A percentile compares a stretch with the other conserved stretches of the same genome.
phyloP scores from a whole-genome alignment of 164 flowering plant genomes.

The Amborella trichopoda region DNA sequence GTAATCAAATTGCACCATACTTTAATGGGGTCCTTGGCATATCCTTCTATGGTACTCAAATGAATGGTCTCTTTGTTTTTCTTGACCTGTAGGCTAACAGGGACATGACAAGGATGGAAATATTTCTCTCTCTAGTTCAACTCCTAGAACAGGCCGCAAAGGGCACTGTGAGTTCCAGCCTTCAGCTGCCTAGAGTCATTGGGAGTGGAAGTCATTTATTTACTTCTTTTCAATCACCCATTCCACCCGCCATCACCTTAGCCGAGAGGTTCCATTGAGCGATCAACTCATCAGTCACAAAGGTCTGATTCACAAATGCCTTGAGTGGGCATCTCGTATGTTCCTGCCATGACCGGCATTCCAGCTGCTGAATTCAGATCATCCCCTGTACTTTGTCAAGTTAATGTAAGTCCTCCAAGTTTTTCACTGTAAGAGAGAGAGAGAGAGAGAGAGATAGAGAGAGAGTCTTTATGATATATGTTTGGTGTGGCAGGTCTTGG shows the following conservation, averaged over 20 bases:
- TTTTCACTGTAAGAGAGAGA: too few species aligned
- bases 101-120: slow-evolving; percentile 53
- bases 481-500: too few species aligned
- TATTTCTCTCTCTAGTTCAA: slow-evolving; percentile 55
- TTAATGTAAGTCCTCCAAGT: too few species aligned
- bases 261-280: slow-evolving; percentile 16
- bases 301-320: slow-evolving; percentile 11
- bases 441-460: too few species aligned
- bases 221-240: slow-evolving; percentile 26
- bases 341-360: slow-evolving; percentile 21
- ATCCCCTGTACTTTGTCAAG: too few species aligned
- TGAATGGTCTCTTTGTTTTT: not conserved
- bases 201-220: slow-evolving; percentile 16
- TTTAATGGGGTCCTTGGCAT: not conserved
- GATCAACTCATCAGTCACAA: too few species aligned
- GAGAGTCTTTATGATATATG: too few species aligned
- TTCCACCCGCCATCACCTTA: slow-evolving; percentile 32
- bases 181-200: slow-evolving; percentile 13
- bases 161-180: slow-evolving; percentile 12
- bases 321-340: slow-evolving; percentile 8
- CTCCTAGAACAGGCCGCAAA: slow-evolving; percentile 41
- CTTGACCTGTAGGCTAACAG: slow-evolving; percentile 40
- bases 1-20: slow-evolving; percentile 16
- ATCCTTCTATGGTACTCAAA: not conserved
- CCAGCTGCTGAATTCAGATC: not conserved